phyloP scores from a whole-genome alignment of 2,329 filamentous ascomycete genomes.

The Diplodia seriata region DNA sequence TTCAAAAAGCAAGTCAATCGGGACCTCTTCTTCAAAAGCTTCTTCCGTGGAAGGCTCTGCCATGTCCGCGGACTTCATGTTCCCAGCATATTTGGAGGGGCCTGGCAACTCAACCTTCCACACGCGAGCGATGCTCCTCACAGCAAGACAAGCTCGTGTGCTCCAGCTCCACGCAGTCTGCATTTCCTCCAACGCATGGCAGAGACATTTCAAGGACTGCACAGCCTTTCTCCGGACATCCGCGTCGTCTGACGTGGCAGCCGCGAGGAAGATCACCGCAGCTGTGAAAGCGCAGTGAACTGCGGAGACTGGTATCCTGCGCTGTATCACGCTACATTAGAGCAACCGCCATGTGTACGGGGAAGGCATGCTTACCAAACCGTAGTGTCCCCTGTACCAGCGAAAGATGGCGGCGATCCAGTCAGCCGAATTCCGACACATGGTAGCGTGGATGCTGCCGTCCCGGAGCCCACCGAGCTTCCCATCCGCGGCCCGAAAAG shows the following conservation, averaged over 20 bases:
- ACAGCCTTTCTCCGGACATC: background rate
- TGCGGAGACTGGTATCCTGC: background rate
- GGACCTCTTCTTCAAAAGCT: background rate
- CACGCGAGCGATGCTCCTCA: background rate
- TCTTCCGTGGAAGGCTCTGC: background rate
- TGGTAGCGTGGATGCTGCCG: background rate
- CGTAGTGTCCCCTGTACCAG: constrained; percentile 1
- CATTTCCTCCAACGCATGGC: background rate
- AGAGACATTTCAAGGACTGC: background rate
- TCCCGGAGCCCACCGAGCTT: background rate
- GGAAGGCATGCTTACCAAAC: background rate
- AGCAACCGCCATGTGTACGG: too few species aligned
- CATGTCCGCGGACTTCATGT: too few species aligned
- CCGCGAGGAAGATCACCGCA: constrained; percentile 2
- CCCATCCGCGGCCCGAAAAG: background rate
- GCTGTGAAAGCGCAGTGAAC: constrained; percentile 22
- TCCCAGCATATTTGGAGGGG: too few species aligned
- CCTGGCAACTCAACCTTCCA: constrained; percentile 8
- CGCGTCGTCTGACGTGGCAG: background rate
- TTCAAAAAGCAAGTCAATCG: background rate
- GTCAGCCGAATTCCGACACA: background rate
- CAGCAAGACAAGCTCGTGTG: background rate
- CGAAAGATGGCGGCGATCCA: constrained; percentile 21
- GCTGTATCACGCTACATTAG: background rate
- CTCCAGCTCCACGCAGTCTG: constrained; percentile 9